Base-by-base conservation (phyloP, 2,329 filamentous ascomycete species). In the Aspergillus pseudoglaucus region DNA sequence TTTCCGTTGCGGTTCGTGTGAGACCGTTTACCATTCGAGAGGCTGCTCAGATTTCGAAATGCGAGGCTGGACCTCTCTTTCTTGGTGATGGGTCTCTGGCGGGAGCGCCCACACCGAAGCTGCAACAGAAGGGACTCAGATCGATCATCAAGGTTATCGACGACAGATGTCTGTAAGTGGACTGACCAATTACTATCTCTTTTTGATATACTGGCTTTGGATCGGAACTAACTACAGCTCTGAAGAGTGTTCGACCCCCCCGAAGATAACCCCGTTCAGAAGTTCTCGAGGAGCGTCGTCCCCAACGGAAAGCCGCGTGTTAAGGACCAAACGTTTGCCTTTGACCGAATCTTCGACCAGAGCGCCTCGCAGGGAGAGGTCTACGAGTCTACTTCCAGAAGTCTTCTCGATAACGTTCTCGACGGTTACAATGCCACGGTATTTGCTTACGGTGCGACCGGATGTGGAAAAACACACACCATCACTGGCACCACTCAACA, bases 341-440 rank as follows among this genome's bases (percentile, higher is more conserved):
- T 98, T 72, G 93, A 98, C 70, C 80, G 88, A 48, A 88, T 98
- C 54, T 97, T 98, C 69, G 93, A 98, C 76, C 90, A 97, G 50
- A 95, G 91, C 65, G 88, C 88, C 15, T 84, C 85, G 6, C 93
- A 98, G 63, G 85, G 81, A 49, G 93, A 98, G 63, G 88, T 98
- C 1, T 98, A 97, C 75, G 93, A 97, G 68, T 80, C 88, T 12
- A 97, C 93, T 0, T 95, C 91, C 1, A 87, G 85, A 67, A 82
- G 75, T 47, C 80, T 98, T n/a, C 80, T 98, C 52, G 91, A 97
- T 66, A 96, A 86, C 64, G 90, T 98, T 14, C 77, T 98, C 49
- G 90, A 98, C 58, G 93, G 93, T 56, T 98, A 96, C 77, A 98
- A 98, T 75, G 93, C 93, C 42, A 98, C 93, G 0, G 93, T 98